Percentiles rank a stretch among this genome's conserved stretches.
Evolutionary conservation across 2,329 filamentous ascomycete genomes (phyloP).

Genomic region (Elsinoe arachidis): DNA sequence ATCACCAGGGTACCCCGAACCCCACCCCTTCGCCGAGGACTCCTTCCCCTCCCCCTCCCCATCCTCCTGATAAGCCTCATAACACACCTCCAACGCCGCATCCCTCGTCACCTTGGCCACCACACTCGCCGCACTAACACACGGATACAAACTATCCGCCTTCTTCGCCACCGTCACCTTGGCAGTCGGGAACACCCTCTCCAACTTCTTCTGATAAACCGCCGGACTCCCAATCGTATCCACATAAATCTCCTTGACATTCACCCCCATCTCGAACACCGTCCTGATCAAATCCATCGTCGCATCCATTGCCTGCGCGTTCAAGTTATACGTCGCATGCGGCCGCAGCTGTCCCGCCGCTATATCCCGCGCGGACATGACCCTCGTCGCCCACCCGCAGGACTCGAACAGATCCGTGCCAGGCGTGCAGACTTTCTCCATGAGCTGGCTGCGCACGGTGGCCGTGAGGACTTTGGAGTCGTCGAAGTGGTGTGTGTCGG

Average conservation of each 20-base stretch:
- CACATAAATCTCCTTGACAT: slow-evolving; percentile 83
- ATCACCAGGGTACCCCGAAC: slow-evolving; percentile 90
- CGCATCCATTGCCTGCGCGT: slow-evolving; percentile 90
- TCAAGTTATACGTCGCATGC: slow-evolving; percentile 68
- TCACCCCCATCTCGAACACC: slow-evolving; percentile 68
- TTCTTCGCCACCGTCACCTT: slow-evolving; percentile 53
- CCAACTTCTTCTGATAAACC: slow-evolving; percentile 74
- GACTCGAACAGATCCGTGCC: slow-evolving; percentile 48
- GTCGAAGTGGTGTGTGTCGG: slow-evolving; percentile 75
- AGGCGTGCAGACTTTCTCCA: slow-evolving; percentile 61
- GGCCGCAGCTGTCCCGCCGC: slow-evolving; percentile 66
- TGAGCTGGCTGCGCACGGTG: slow-evolving; percentile 63
- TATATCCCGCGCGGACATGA: slow-evolving; percentile 79
- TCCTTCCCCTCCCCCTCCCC: slow-evolving; percentile 24
- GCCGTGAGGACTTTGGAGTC: slow-evolving; percentile 89
- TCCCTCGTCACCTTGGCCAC: slow-evolving; percentile 95
- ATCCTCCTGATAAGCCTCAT: slow-evolving; percentile 42
- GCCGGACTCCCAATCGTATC: slow-evolving; percentile 84
- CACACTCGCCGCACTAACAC: slow-evolving; percentile 86
- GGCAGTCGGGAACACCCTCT: slow-evolving; percentile 68
- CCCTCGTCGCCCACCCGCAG: slow-evolving; percentile 76
- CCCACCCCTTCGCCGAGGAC: slow-evolving; percentile 53
- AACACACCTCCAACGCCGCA: slow-evolving; percentile 74
- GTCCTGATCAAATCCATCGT: slow-evolving; percentile 73
- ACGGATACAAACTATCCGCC: slow-evolving; percentile 85